A percentile compares a stretch with the other conserved stretches of the same genome.
Conservation (phyloP, 805 yeast genomes). For the Clavispora phyllophila region DNA sequence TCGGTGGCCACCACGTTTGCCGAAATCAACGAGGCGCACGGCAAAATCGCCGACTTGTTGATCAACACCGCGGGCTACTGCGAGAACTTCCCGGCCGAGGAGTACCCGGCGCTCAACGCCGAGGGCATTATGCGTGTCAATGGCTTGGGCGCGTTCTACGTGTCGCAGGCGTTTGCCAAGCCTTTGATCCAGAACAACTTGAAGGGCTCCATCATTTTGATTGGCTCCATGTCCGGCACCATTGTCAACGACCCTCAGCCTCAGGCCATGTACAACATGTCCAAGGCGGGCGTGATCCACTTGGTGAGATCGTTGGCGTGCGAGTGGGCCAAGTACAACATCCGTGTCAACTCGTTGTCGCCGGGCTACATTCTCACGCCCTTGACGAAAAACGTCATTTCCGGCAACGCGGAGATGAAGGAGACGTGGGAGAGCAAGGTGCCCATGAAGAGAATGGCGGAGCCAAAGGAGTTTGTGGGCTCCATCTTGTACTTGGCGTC, state of each 20-base stretch:
- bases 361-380: constrained; percentile 84
- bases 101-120: constrained; percentile 67
- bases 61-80: constrained; percentile 84
- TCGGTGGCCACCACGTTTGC: constrained; percentile 52
- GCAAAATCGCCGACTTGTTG: constrained; percentile 56
- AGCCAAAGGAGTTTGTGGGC: constrained; percentile 78
- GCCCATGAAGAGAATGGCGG: constrained; percentile 81
- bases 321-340: constrained; percentile 76
- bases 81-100: constrained; percentile 73
- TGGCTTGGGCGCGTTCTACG: constrained; percentile 68
- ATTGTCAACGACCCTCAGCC: constrained; percentile 78
- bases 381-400: constrained; percentile 64
- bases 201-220: constrained; percentile 58
- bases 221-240: constrained; percentile 78
- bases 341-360: constrained; percentile 71
- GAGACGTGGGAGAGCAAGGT: constrained; percentile 66
- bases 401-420: constrained; percentile 57
- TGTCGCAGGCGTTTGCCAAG: constrained; percentile 68
- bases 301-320: constrained; percentile 70
- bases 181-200: constrained; percentile 54
- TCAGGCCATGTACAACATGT: constrained; percentile 75
- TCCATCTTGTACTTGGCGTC: constrained; percentile 69
- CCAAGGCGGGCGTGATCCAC: constrained; percentile 84
- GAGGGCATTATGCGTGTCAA: constrained; percentile 67
- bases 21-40: constrained; percentile 53